Percentiles rank a stretch among this genome's conserved stretches.
These are phyloP conservation scores for Saccharomyces hybrid DNA, from an alignment of 1,139 yeast species.

Conservation along the genomic window DNA sequence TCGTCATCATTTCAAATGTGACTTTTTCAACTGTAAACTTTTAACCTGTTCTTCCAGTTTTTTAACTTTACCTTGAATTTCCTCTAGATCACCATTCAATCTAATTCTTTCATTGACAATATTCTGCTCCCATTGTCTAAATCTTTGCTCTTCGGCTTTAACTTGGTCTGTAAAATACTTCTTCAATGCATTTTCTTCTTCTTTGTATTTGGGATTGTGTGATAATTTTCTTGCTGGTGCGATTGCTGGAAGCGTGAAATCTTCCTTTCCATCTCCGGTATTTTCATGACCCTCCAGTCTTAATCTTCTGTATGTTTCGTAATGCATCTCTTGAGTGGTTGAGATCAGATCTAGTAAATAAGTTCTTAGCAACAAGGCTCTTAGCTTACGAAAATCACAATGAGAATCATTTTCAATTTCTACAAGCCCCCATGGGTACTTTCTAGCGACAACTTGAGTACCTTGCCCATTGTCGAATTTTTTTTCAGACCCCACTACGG, in stretches of 20 bases:
- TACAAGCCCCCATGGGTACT: slow-evolving; percentile 95
- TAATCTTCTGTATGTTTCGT: slow-evolving; percentile 76
- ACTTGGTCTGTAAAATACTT: slow-evolving; percentile 97
- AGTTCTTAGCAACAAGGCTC: slow-evolving; percentile 81
- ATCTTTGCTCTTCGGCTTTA: slow-evolving; percentile 92
- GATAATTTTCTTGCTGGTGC: slow-evolving; percentile 36
- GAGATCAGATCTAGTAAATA: slow-evolving; percentile 85
- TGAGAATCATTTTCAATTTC: slow-evolving; percentile 95
- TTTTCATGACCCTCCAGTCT: slow-evolving; percentile 59
- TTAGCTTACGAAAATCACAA: slow-evolving; percentile 89
- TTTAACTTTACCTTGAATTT: slow-evolving; percentile 68
- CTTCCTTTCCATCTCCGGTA: slow-evolving; percentile 18
- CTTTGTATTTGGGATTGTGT: slow-evolving; percentile 88
- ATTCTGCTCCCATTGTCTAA: slow-evolving; percentile 97
- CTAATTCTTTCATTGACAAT: slow-evolving; percentile 91
- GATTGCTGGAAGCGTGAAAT: slow-evolving; percentile 19
- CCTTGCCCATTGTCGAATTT: slow-evolving; percentile 77
- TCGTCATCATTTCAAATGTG: not conserved
- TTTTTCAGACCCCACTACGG: slow-evolving; percentile 84
- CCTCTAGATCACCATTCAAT: slow-evolving; percentile 87
- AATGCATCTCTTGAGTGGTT: slow-evolving; percentile 88
- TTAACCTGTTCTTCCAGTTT: slow-evolving; percentile 67
- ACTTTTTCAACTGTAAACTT: slow-evolving; percentile 49
- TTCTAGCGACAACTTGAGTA: slow-evolving; percentile 75
- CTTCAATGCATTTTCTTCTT: slow-evolving; percentile 91